phyloP scores from a whole-genome alignment of 352 stramenopile genomes.

The Globisporangium alternatum region DNA sequence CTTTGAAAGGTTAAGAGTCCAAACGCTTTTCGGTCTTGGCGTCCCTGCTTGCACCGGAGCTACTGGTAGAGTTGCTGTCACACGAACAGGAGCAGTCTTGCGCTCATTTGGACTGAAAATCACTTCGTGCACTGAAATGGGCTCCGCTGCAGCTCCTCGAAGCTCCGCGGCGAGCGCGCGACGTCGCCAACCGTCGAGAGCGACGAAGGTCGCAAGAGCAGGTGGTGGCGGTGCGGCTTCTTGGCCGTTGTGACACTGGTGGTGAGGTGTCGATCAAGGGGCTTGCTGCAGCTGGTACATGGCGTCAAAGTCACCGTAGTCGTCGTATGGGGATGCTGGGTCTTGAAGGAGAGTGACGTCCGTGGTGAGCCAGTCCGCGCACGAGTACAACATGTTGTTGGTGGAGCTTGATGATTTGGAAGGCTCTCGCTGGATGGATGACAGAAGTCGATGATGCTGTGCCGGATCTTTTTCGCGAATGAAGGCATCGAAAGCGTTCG shows the following conservation, averaged over 20 bases:
- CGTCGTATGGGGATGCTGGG: background rate
- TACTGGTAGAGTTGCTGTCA: too few species aligned
- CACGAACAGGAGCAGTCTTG: too few species aligned
- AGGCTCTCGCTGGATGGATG: background rate
- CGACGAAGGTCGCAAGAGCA: background rate
- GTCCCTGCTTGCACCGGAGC: too few species aligned
- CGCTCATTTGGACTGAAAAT: too few species aligned
- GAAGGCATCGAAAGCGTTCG: background rate
- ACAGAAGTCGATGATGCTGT: too few species aligned
- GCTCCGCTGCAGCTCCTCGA: constrained; percentile 6
- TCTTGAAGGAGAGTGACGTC: background rate
- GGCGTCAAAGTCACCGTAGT: background rate
- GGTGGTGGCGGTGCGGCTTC: background rate
- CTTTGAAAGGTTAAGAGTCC: too few species aligned
- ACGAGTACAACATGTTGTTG: constrained; percentile 19
- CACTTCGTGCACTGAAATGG: too few species aligned
- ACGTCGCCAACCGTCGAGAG: background rate
- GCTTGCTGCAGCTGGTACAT: background rate
- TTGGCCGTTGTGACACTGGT: background rate
- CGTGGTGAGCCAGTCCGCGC: constrained; percentile 17
- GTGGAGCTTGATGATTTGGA: too few species aligned
- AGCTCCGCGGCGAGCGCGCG: constrained; percentile 2
- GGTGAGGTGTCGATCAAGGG: background rate
- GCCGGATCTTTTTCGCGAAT: constrained; percentile 15
- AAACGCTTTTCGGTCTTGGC: too few species aligned